Evolutionary conservation across 371 early-diverging fungal species (phyloP).

Genomic region (Rozella allomycis): DNA sequence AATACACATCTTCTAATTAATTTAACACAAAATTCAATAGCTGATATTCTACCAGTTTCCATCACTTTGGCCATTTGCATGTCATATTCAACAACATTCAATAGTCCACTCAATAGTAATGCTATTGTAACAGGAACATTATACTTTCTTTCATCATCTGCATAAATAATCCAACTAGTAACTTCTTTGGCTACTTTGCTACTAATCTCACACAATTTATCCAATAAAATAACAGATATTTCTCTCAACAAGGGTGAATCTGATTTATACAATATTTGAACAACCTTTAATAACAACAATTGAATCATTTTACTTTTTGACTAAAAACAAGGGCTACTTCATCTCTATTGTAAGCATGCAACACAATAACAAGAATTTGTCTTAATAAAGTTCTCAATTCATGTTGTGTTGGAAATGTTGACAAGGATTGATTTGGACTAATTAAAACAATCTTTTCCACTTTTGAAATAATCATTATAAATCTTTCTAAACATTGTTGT

Average conservation of each 20-base stretch:
- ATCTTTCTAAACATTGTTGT: neutral
- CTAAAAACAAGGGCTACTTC: too few relatives aligned
- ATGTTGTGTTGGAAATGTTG: neutral
- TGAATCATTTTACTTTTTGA: too few relatives aligned
- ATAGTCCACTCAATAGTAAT: slow-evolving; percentile 48
- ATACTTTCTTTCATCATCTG: slow-evolving; percentile 79
- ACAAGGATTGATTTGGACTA: neutral
- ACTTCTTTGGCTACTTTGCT: slow-evolving; percentile 55
- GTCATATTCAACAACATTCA: slow-evolving; percentile 58
- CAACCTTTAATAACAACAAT: slow-evolving; percentile 14
- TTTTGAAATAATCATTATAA: neutral
- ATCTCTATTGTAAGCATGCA: neutral
- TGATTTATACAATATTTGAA: slow-evolving; percentile 52
- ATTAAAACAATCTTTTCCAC: neutral
- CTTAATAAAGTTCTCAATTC: neutral
- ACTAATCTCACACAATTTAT: slow-evolving; percentile 52
- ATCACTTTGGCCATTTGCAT: slow-evolving; percentile 58
- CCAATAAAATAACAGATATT: slow-evolving; percentile 53
- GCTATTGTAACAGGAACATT: slow-evolving; percentile 61
- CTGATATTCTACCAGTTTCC: slow-evolving; percentile 34
- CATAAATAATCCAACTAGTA: slow-evolving; percentile 70
- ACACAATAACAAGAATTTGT: neutral
- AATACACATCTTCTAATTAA: slow-evolving; percentile 46
- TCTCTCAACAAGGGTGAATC: slow-evolving; percentile 51
- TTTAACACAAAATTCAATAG: slow-evolving; percentile 52